Percentiles rank a stretch among this genome's conserved stretches.
Conservation (phyloP, 352 stramenopile species). For the Plasmopara muralis region DNA sequence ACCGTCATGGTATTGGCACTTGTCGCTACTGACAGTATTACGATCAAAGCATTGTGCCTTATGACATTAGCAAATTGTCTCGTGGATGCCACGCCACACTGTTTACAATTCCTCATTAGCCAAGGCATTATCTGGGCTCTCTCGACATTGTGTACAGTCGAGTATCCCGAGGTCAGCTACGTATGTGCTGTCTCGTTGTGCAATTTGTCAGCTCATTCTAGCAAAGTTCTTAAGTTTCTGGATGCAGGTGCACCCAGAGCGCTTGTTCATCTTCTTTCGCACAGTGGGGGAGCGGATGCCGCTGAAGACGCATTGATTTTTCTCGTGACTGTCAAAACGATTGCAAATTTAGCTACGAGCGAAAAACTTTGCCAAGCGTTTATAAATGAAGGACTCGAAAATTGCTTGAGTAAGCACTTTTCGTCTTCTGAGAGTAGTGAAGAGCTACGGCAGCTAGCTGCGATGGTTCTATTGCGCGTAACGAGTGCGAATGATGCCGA, state of each 20-base stretch:
- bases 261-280: too few relatives aligned
- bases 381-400: slow-evolving; percentile 64
- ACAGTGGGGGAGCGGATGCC: slow-evolving; percentile 21
- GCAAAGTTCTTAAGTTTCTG: too few relatives aligned
- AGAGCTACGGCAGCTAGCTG: slow-evolving; percentile 54
- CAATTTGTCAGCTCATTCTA: slow-evolving; percentile 49
- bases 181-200: slow-evolving; percentile 70
- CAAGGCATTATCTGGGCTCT: slow-evolving; percentile 73
- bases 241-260: too few relatives aligned
- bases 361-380: slow-evolving; percentile 71
- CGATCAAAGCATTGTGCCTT: slow-evolving; percentile 65
- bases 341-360: slow-evolving; percentile 69
- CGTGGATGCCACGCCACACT: slow-evolving; percentile 21
- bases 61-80: slow-evolving; percentile 76
- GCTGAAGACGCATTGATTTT: slow-evolving; percentile 32
- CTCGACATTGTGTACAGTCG: slow-evolving; percentile 50
- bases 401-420: slow-evolving; percentile 54
- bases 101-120: too few relatives aligned
- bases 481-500: slow-evolving; percentile 31
- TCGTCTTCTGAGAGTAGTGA: slow-evolving; percentile 33
- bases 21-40: slow-evolving; percentile 51
- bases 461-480: slow-evolving; percentile 64
- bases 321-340: slow-evolving; percentile 59
- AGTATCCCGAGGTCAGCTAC: slow-evolving; percentile 45
- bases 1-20: slow-evolving; percentile 40